Base-by-base conservation (phyloP, 768 basidiomycete genomes). In the Tulasnella sp. region DNA sequence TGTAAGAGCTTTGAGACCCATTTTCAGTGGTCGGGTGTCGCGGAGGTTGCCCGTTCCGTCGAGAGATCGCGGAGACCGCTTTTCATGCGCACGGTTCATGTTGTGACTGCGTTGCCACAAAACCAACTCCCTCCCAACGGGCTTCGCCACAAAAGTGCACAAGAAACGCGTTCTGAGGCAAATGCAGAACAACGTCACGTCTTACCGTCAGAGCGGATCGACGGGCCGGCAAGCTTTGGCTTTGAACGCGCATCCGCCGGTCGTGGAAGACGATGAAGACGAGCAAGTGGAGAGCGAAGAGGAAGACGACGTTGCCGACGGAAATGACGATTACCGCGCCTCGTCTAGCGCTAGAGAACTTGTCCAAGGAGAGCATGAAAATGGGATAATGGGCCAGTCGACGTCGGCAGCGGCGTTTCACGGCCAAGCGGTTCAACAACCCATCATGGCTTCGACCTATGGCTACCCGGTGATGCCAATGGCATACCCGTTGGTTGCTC, bases 261-360 rank as follows among this genome's bases (percentile, higher is more conserved):
- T 9, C 39, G 34, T 34, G 19, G 26, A 65, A 22, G 64, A 70
- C 44, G 69, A 70, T 44, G 44, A 70, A 17, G 69, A 70, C 69
- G 69, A 70, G n/a, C 69, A 70, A 52, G 69, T 52, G 29, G 69
- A 70, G n/a, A 70, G 69, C 44, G 69, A 47, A 7, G 71, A 72
- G 29, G 59, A 65, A 35, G 62, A 66, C 19, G 62, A 72, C 35
- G 71, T 41, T 26, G 26, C n/a, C 3, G 71, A 41, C 19, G 71
- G 40, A 3, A 29, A 63, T 26, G 52, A 71, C 35, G 69, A 71
- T n/a, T 35, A 71, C 47, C 35, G 17, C 41, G 69, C 5, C 14
- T 32, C 36, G 36, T n/a, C 39, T 17, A 22, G 71, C 19, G 67
- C 41, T 66, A 36, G 19, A 52, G 17, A 26, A 8, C 52, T n/a